Conservation (phyloP, 1,139 yeast species). For the Taphrina sp. region DNA sequence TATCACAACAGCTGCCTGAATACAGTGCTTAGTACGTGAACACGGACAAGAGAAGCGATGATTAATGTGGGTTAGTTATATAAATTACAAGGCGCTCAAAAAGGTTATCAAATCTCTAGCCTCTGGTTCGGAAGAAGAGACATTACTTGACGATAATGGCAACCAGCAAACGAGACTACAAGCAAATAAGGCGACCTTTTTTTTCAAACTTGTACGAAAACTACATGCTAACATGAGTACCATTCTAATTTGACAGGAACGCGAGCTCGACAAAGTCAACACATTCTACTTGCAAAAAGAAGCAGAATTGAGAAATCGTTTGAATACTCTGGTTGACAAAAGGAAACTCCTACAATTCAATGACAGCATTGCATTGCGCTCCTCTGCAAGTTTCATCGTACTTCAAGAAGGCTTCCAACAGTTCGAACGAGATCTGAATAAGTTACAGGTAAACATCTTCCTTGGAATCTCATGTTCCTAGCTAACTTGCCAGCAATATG, state of each 20-base stretch:
- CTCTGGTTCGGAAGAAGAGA: conserved; percentile 40
- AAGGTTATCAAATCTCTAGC: conserved; percentile 53
- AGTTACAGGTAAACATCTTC: conserved; percentile 42
- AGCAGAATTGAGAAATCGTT: conserved; percentile 53
- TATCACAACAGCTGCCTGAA: conserved; percentile 28
- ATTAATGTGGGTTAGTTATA: conserved; percentile 40
- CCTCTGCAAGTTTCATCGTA: conserved; percentile 61
- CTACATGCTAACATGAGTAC: no score
- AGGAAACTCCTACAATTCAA: conserved; percentile 11
- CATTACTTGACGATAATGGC: conserved; percentile 21
- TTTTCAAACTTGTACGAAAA: conserved; percentile 60
- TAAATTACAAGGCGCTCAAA: conserved; percentile 88
- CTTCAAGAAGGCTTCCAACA: conserved; percentile 86
- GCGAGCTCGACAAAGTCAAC: conserved; percentile 93
- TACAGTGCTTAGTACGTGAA: conserved; percentile 20
- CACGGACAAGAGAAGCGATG: background rate
- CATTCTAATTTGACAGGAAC: conserved; percentile 49
- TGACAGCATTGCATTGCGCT: conserved; percentile 38
- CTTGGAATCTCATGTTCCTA: background rate
- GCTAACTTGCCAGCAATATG: conserved; percentile 57
- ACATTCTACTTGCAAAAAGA: conserved; percentile 86
- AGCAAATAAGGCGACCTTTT: conserved; percentile 89
- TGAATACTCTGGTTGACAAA: conserved; percentile 3
- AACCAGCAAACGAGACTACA: conserved; percentile 61
- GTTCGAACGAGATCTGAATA: conserved; percentile 79